phyloP scores from a whole-genome alignment of 495 filamentous ascomycete species.

The Trichocladium uniseriatum region DNA sequence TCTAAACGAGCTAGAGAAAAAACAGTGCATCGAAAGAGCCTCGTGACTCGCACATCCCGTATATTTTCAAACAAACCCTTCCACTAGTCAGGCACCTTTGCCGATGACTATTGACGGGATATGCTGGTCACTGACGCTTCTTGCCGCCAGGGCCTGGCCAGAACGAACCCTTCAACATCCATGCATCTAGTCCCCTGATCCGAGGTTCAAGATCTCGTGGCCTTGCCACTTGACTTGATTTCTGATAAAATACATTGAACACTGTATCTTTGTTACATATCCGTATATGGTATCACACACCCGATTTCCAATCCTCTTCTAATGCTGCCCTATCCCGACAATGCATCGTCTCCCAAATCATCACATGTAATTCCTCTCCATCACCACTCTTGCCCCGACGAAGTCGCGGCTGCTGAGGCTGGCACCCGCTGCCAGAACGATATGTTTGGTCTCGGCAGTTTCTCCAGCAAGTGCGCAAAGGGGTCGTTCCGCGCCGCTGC shows the following conservation, averaged over 20 bases:
- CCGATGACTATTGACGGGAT: background rate
- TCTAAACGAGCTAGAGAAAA: background rate
- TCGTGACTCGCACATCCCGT: slow-evolving; percentile 4
- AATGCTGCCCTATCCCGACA: background rate
- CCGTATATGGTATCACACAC: too few relatives aligned
- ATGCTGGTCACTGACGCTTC: slow-evolving; percentile 4
- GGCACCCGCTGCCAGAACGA: background rate
- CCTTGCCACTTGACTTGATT: too few relatives aligned
- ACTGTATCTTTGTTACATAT: too few relatives aligned
- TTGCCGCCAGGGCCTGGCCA: background rate
- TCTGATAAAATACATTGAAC: too few relatives aligned
- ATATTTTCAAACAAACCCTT: background rate
- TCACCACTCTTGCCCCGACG: background rate
- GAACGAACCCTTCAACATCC: background rate
- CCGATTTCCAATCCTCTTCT: background rate
- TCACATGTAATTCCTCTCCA: background rate
- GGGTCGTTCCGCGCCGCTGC: background rate
- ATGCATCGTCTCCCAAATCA: background rate
- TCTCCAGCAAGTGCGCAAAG: background rate
- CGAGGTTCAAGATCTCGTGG: too few relatives aligned
- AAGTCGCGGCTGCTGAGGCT: background rate
- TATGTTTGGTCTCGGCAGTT: background rate
- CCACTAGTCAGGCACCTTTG: slow-evolving; percentile 1
- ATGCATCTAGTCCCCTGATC: too few relatives aligned
- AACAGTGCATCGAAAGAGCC: background rate